phyloP scores from a whole-genome alignment of 768 basidiomycete species.

The Fistulinella prunicolor region DNA sequence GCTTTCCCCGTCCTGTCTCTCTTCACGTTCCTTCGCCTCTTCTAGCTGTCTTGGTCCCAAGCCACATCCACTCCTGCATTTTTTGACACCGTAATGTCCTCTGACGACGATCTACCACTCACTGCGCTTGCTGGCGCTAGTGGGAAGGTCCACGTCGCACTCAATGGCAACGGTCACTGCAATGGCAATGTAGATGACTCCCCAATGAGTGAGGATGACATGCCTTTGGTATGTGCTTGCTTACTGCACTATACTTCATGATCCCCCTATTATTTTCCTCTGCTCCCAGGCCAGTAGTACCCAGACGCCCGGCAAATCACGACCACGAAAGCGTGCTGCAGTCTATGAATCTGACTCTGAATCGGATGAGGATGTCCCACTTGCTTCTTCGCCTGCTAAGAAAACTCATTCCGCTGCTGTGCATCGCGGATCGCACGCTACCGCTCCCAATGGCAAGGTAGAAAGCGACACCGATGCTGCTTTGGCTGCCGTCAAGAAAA shows the following conservation, averaged over 20 bases:
- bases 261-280: conserved; percentile 27
- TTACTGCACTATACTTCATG: background rate
- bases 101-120: conserved; percentile 59
- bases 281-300: conserved; percentile 56
- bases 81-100: conserved; percentile 45
- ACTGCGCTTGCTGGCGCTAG: conserved; percentile 37
- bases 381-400: conserved; percentile 72
- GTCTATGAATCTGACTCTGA: conserved; percentile 57
- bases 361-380: conserved; percentile 66
- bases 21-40: conserved; percentile 26
- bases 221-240: conserved; percentile 58
- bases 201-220: conserved; percentile 67
- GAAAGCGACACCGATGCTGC: conserved; percentile 43
- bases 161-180: conserved; percentile 43
- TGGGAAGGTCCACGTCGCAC: conserved; percentile 42
- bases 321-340: conserved; percentile 51
- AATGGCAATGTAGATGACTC: conserved; percentile 40
- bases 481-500: conserved; percentile 43
- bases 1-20: conserved; percentile 31
- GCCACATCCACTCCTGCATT: conserved; percentile 7
- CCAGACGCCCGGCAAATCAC: conserved; percentile 35
- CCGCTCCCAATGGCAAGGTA: conserved; percentile 40
- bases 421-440: conserved; percentile 40
- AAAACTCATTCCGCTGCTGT: conserved; percentile 36
- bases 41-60: conserved; percentile 1